Evolutionary conservation across 441 rosid species (phyloP).

Genomic region (Adansonia gregorii): DNA sequence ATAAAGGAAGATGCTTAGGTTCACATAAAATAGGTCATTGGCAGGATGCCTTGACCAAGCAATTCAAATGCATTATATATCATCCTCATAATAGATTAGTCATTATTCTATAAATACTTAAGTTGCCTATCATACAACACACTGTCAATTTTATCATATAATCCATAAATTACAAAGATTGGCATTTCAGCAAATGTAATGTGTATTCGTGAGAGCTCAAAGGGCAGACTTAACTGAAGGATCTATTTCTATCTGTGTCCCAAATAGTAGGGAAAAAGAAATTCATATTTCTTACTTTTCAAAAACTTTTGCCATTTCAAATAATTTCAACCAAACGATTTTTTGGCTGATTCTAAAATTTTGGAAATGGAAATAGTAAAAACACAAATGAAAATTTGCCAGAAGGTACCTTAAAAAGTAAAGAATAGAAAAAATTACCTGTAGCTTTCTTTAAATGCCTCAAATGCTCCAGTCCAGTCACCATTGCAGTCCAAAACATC

Average conservation of each 20-base stretch:
- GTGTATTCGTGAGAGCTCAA: slow-evolving; percentile 1
- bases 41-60: not conserved
- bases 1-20: not conserved
- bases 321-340: not conserved
- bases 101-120: slow-evolving; percentile 10
- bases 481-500: slow-evolving; percentile 71
- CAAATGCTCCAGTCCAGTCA: slow-evolving; percentile 75
- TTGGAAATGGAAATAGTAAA: slow-evolving; percentile 6
- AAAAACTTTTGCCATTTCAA: slow-evolving; percentile 6
- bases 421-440: slow-evolving; percentile 49
- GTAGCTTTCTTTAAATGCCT: slow-evolving; percentile 75
- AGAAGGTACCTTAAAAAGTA: slow-evolving; percentile 14
- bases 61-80: slow-evolving; percentile 16
- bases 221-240: not conserved
- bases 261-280: slow-evolving; percentile 17
- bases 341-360: not conserved
- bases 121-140: slow-evolving; percentile 11
- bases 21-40: slow-evolving; percentile 14
- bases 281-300: not conserved
- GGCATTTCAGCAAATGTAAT: not conserved
- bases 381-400: slow-evolving; percentile 2
- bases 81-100: slow-evolving; percentile 3
- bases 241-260: slow-evolving; percentile 3
- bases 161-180: slow-evolving; percentile 2
- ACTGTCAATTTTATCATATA: not conserved